phyloP scores from a whole-genome alignment of 441 rosid genomes.

The Lepidium campestre region DNA sequence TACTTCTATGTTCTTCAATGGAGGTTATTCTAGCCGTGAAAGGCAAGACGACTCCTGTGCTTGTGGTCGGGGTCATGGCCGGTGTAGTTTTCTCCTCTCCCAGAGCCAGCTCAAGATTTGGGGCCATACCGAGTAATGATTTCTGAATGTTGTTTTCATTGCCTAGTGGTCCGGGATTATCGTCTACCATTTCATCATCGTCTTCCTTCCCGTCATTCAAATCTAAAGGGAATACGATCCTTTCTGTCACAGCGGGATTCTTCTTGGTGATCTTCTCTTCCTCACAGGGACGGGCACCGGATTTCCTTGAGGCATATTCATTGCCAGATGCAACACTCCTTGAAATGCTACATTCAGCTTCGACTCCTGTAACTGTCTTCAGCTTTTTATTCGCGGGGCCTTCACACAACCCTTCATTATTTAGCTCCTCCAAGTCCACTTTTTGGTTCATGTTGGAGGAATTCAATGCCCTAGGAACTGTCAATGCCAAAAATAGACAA shows the following conservation, averaged over 20 bases:
- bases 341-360: slow-evolving; percentile 23
- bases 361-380: slow-evolving; percentile 36
- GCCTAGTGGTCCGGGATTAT: slow-evolving; percentile 30
- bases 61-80: not conserved
- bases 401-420: slow-evolving; percentile 24
- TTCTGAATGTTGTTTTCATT: slow-evolving; percentile 24
- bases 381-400: slow-evolving; percentile 46
- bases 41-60: slow-evolving; percentile 46
- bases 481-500: slow-evolving; percentile 34
- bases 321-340: slow-evolving; percentile 28
- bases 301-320: slow-evolving; percentile 23
- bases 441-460: slow-evolving; percentile 21
- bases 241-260: slow-evolving; percentile 43
- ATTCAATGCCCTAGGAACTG: slow-evolving; percentile 29
- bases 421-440: slow-evolving; percentile 32
- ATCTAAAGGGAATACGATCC: slow-evolving; percentile 64
- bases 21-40: slow-evolving; percentile 35
- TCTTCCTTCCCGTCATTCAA: slow-evolving; percentile 35
- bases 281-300: slow-evolving; percentile 31
- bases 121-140: slow-evolving; percentile 34
- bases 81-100: slow-evolving; percentile 53
- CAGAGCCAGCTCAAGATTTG: slow-evolving; percentile 78
- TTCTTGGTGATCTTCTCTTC: slow-evolving; percentile 40
- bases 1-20: slow-evolving; percentile 29
- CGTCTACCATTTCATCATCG: slow-evolving; percentile 31